phyloP scores from a whole-genome alignment of 805 yeast species.

The Lachancea sp. region DNA sequence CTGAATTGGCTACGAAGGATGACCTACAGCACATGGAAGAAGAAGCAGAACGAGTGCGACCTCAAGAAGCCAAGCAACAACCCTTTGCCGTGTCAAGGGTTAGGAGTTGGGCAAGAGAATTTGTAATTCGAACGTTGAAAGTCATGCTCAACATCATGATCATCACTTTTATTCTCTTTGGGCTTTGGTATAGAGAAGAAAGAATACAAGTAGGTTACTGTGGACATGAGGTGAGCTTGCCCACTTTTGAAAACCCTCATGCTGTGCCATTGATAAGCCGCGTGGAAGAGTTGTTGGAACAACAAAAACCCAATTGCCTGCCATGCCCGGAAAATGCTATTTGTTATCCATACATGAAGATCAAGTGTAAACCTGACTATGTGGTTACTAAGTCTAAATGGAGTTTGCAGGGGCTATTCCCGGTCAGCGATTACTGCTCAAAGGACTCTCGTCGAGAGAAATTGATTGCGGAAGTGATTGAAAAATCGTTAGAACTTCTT shows the following conservation, averaged over 20 bases:
- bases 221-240: slow-evolving; percentile 49
- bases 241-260: slow-evolving; percentile 34
- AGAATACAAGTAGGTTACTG: slow-evolving; percentile 65
- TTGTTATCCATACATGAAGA: slow-evolving; percentile 54
- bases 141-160: slow-evolving; percentile 33
- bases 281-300: slow-evolving; percentile 42
- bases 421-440: slow-evolving; percentile 59
- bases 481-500: slow-evolving; percentile 58
- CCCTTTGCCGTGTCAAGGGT: not conserved
- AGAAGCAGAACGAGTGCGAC: slow-evolving; percentile 8
- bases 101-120: not conserved
- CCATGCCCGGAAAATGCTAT: slow-evolving; percentile 78
- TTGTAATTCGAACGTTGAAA: slow-evolving; percentile 15
- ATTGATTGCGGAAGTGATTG: slow-evolving; percentile 56
- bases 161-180: slow-evolving; percentile 36
- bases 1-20: slow-evolving; percentile 17
- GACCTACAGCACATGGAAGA: slow-evolving; percentile 18
- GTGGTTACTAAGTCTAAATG: slow-evolving; percentile 37
- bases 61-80: slow-evolving; percentile 15
- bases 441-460: slow-evolving; percentile 70
- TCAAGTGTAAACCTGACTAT: slow-evolving; percentile 66
- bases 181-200: slow-evolving; percentile 61
- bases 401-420: slow-evolving; percentile 47
- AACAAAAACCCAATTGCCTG: slow-evolving; percentile 55
- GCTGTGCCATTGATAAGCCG: slow-evolving; percentile 30